These are phyloP conservation scores for Cryptococcus floricola DNA, from an alignment of 1,284 basidiomycete species.

Conservation along the genomic window DNA sequence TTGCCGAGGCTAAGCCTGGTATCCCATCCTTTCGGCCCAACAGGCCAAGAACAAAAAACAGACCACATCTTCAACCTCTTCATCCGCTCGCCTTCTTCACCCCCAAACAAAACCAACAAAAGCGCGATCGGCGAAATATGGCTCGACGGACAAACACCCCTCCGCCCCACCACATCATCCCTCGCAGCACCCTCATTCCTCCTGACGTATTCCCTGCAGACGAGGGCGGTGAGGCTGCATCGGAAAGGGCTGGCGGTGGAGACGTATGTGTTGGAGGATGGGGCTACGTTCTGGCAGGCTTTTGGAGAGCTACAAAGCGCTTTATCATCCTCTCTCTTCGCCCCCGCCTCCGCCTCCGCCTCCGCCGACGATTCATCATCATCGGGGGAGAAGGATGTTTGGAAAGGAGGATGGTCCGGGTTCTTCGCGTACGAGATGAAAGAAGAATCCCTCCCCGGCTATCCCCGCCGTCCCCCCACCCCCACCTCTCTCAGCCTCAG, in stretches of 20 bases:
- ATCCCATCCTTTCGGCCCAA: conserved; percentile 16
- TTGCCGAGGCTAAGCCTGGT: neutral
- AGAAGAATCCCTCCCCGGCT: conserved; percentile 50
- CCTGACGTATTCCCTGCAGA: conserved; percentile 41
- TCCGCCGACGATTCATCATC: neutral
- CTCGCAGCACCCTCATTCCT: conserved; percentile 39
- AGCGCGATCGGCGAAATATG: conserved; percentile 50
- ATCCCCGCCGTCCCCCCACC: conserved; percentile 5
- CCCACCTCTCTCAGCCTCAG: no score
- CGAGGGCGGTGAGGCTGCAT: conserved; percentile 32
- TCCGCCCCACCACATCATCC: conserved; percentile 42
- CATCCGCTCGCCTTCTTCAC: conserved; percentile 23
- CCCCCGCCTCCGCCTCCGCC: neutral
- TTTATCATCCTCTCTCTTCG: conserved; percentile 10
- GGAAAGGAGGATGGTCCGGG: conserved; percentile 54
- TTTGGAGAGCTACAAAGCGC: conserved; percentile 32
- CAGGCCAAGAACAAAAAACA: conserved; percentile 24
- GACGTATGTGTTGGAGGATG: conserved; percentile 12
- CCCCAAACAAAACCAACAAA: conserved; percentile 20
- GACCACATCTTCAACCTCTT: conserved; percentile 49
- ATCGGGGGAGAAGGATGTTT: conserved; percentile 18
- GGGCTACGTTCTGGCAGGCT: conserved; percentile 45
- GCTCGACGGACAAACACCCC: conserved; percentile 52
- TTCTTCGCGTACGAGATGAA: conserved; percentile 58
- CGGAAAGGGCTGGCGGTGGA: conserved; percentile 1